Evolutionary conservation across 1,284 basidiomycete genomes (phyloP).

Genomic region (Rhodotorula sp.): DNA sequence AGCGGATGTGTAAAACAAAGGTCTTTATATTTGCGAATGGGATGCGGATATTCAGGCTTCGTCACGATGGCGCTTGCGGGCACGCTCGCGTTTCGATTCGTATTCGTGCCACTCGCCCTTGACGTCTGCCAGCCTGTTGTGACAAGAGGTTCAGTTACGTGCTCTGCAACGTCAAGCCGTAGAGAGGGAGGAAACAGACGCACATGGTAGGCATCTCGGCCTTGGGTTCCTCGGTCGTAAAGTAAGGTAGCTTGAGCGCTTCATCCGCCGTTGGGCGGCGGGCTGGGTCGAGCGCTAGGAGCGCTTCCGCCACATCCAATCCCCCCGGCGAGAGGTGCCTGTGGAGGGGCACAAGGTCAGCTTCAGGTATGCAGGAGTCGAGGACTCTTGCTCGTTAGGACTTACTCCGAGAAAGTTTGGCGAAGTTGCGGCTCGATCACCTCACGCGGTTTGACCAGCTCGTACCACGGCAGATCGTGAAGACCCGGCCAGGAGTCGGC

Average conservation of each 20-base stretch:
- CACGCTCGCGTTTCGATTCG: constrained; percentile 72
- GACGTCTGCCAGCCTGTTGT: constrained; percentile 62
- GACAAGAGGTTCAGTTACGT: constrained; percentile 39
- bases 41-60: background rate
- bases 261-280: constrained; percentile 73
- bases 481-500: constrained; percentile 79
- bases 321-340: constrained; percentile 50
- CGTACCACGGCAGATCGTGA: constrained; percentile 89
- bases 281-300: constrained; percentile 79
- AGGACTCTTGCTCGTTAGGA: no score
- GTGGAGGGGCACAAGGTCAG: background rate
- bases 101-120: constrained; percentile 94
- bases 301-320: constrained; percentile 75
- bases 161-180: background rate
- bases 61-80: constrained; percentile 24
- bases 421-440: constrained; percentile 68
- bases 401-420: constrained; percentile 74
- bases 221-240: constrained; percentile 70
- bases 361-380: background rate
- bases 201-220: constrained; percentile 76
- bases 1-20: no score
- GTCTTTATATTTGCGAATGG: no score
- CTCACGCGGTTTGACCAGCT: constrained; percentile 87
- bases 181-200: constrained; percentile 43
- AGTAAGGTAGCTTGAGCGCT: constrained; percentile 80